phyloP scores from a whole-genome alignment of 495 filamentous ascomycete species.

The Chaetomidium leptoderma region DNA sequence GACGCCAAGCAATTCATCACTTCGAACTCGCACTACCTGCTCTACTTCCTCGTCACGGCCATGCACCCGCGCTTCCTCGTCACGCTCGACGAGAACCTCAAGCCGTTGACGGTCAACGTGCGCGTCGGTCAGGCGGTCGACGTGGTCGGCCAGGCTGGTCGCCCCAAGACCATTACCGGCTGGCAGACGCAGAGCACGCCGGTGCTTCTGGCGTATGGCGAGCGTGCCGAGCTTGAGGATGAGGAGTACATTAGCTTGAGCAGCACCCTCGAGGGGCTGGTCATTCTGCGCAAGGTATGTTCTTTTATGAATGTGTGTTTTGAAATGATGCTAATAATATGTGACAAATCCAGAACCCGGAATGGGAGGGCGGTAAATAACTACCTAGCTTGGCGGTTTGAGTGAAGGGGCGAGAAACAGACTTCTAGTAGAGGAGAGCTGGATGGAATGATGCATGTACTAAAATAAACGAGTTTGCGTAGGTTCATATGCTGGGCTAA shows the following conservation, averaged over 20 bases:
- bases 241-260: slow-evolving; percentile 92
- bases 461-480: slow-evolving; percentile 12
- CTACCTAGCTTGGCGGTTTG: neutral
- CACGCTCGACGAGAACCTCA: slow-evolving; percentile 88
- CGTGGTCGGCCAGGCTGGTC: slow-evolving; percentile 92
- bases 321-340: slow-evolving; percentile 20
- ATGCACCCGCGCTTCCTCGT: slow-evolving; percentile 96
- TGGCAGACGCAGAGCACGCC: slow-evolving; percentile 99
- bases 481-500: neutral
- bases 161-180: slow-evolving; percentile 97
- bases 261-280: slow-evolving; percentile 87
- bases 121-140: slow-evolving; percentile 97
- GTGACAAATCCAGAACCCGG: slow-evolving; percentile 44
- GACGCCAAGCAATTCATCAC: slow-evolving; percentile 95
- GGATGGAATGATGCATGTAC: slow-evolving; percentile 14
- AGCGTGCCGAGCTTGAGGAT: slow-evolving; percentile 94
- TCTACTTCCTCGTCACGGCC: slow-evolving; percentile 96
- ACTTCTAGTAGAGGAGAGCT: neutral
- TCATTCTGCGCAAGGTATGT: slow-evolving; percentile 91
- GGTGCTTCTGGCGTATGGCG: slow-evolving; percentile 85
- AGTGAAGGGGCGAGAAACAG: neutral
- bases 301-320: neutral
- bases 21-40: slow-evolving; percentile 82
- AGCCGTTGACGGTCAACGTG: slow-evolving; percentile 92
- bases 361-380: slow-evolving; percentile 46